Base-by-base conservation (phyloP, 2,329 filamentous ascomycete genomes). In the Alternaria sp. region DNA sequence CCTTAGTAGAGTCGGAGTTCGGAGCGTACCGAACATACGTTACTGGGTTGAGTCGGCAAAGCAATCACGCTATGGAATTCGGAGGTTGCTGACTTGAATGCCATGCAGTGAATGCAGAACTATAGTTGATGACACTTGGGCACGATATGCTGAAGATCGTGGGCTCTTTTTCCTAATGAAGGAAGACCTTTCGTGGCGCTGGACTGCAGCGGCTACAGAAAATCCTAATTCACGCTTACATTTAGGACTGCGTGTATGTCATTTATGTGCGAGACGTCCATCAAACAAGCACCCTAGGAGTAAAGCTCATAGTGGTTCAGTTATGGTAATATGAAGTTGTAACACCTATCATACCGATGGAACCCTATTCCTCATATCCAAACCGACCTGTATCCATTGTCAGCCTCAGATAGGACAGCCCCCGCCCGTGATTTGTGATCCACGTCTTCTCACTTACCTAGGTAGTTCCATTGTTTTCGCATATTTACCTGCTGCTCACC, bases 21-120 rank as follows among this genome's bases (percentile, higher is more conserved):
- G 55, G 39, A 38, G 54, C 48, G 48, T 57, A 32, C 41, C 54
- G 39, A 57, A 30, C 24, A 30, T 34, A n/a, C 26, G 39, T 44
- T 38, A 34, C 44, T 49, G 20, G 28, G 36, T 5, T 8, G 32
- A n/a, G 14, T 22, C 32, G 6, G 22, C 36, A 11, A 20, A 49
- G 46, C 32, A 49, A 18, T 22, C n/a, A 11, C 36, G 20, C 46
- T 9, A 24, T 16, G 30, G 14, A 16, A 24, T n/a, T 36, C 8
- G 14, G 32, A 49, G 7, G 46, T 36, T 12, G 30, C 3, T 36
- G 46, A 49, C 20, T 36, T 14, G 34, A 7, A 49, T 38, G 20
- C n/a, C 20, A 49, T 16, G 20, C 14, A 34, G 46, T 34, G 32
- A 24, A 24, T 38, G 30, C 18, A 7, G 32, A 36, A 24, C 20